Evolutionary conservation across 2,329 filamentous ascomycete genomes (phyloP), one percentile per base, ranked within the genome.

Genomic region (Falciphora oryzae): DNA sequence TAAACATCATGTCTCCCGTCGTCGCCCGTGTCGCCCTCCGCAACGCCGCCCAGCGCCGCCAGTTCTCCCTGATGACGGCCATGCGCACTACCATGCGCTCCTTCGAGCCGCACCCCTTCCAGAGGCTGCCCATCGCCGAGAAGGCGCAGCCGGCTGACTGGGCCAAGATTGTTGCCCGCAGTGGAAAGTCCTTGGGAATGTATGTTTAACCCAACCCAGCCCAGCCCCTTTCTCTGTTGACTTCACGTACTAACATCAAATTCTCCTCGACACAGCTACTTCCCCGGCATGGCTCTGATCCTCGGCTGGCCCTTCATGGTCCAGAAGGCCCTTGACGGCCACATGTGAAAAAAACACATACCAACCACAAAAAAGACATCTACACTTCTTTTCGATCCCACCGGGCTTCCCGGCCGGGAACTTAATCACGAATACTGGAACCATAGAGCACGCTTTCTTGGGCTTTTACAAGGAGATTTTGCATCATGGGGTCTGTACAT

Each of bases 71-170:
- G 65, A 70, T 76, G 67, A 69, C 70, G 63, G 71, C 70, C 58
- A 71, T 78, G 67, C 75, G 75, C 67, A 69, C 69, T 66, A 72
- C 75, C 63, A 74, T 73, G 61, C 74, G 75, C 62, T 70, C 71
- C 38, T 76, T 78, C 63, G 76, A 78, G 75, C 68, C 74, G 25
- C 75, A 77, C 65, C 74, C 74, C 64, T 77, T 75, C 70, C 70
- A 76, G 72, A 73, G 75, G 29, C 70, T 77, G 65, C 73, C 76
- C 64, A 65, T 68, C 16, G 62, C 73, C 22, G 66, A 65, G 50
- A 66, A 67, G 31, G 64, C 75, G 31, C 72, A 73, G 65, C 66
- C 71, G 14, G 72, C 72, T 29, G 78, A 79, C 73, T 80, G 76
- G 71, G 72, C 71, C 65, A 73, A 72, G 63, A 72, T 77, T 62